Conservation (phyloP, 192 early-diverging fungal genomes). For the Backusella australiensis region DNA sequence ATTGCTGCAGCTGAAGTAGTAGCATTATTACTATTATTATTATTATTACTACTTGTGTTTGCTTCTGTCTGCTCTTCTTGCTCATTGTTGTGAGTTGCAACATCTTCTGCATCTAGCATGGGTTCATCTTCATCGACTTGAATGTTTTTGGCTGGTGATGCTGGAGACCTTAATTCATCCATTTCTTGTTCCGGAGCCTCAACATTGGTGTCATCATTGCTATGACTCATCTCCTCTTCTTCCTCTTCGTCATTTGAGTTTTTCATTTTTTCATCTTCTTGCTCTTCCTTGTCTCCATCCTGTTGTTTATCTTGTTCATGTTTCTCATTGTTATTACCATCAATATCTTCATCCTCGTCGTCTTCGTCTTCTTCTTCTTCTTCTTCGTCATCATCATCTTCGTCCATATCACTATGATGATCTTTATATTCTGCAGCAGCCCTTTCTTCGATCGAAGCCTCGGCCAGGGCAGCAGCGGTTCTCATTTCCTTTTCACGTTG, state of each 20-base stretch:
- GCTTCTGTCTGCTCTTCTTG: background rate
- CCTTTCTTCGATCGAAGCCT: background rate
- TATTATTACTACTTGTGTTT: background rate
- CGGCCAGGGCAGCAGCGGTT: background rate
- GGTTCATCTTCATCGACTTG: constrained; percentile 5
- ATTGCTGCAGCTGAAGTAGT: background rate
- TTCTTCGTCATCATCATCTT: background rate
- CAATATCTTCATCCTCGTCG: background rate
- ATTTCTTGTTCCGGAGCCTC: background rate
- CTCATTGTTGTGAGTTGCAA: background rate
- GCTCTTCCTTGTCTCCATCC: background rate
- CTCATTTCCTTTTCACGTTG: constrained; percentile 8
- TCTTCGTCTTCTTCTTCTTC: background rate
- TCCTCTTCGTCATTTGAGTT: background rate
- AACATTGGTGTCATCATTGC: background rate
- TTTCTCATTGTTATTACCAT: background rate
- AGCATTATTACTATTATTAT: background rate
- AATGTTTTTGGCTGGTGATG: background rate
- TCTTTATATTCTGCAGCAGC: constrained; percentile 3
- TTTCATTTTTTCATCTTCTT: background rate
- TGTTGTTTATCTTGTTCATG: background rate
- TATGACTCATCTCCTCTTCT: background rate
- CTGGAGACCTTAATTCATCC: background rate
- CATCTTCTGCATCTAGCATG: background rate
- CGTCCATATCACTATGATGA: background rate